Base-by-base conservation (phyloP, 345 rosid species). In the Isatis tinctoria region DNA sequence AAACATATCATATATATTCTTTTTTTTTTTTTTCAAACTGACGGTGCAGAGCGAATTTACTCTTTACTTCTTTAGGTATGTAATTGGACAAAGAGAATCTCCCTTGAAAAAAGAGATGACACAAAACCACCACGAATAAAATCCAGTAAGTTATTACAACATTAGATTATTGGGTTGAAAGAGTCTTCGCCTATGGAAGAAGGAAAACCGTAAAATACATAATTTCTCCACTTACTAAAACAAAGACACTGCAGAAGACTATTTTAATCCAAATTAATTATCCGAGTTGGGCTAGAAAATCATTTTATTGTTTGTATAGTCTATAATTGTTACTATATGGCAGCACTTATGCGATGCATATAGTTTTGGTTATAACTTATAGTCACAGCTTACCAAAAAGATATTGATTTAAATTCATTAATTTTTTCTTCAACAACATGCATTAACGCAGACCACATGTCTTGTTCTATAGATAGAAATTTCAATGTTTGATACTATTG, bases 391-490 rank as follows among this genome's bases (percentile, higher is more conserved):
- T 36, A 20, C 27, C n/a, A 16, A 35, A 58, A 58, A 58, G 17
- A 4, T 5, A 17, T 4, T 33, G 27, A 35, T 59, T 35, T 35
- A 33, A 17, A 59, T 27, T 28, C 44, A 2, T 58, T n/a, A n/a
- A n/a, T n/a, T 16, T 33, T 33, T 35, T 12, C 11, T 22, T 58
- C 24, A 58, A 58, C 41, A 33, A 33, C 26, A 33, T 35, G 63
- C 63, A 18, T 35, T 59, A 59, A 59, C 63, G 35, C 44, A 59
- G 6, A 18, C 63, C 63, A 59, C 63, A 59, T 57, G 61, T 10
- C 61, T 57, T 57, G 61, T 33, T 32, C 62, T 57, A 36, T 32
- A 32, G 14, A 27, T 45, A 16, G 10, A 8, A 63, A 17, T 7
- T 45, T 3, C 16, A 14, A 5, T 17, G 41, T 13, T 47, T 18